Conservation (phyloP, 176 grass and related monocot species). For the Raddia guianensis region DNA sequence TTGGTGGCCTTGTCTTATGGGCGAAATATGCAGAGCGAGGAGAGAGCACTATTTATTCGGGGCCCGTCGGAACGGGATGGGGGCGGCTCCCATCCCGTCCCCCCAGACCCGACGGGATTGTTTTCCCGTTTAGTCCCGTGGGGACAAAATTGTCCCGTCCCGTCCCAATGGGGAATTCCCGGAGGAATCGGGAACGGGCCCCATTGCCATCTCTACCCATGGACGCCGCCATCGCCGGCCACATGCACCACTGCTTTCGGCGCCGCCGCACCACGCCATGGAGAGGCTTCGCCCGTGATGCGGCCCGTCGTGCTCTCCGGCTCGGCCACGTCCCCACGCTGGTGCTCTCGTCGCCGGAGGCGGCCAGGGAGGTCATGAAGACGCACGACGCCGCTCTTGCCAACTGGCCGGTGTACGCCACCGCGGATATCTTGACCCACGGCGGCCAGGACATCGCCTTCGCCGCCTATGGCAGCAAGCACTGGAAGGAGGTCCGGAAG, state of each 20-base stretch:
- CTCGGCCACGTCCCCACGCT: conserved; percentile 49
- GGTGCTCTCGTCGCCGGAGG: conserved; percentile 57
- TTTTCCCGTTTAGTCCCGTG: too few relatives aligned
- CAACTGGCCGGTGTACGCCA: conserved; percentile 34
- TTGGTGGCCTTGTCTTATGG: too few relatives aligned
- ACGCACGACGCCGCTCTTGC: conserved; percentile 54
- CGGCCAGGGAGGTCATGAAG: conserved; percentile 57
- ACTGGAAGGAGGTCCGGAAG: conserved; percentile 33
- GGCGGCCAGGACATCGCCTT: conserved; percentile 44
- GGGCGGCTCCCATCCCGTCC: too few relatives aligned
- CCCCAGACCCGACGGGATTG: too few relatives aligned
- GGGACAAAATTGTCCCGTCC: too few relatives aligned
- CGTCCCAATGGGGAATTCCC: too few relatives aligned
- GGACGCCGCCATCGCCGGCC: conserved; percentile 45
- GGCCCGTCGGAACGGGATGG: too few relatives aligned
- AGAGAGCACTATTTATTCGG: too few relatives aligned
- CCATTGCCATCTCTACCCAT: too few relatives aligned
- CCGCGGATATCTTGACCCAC: conserved; percentile 37
- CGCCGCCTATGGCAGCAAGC: conserved; percentile 33
- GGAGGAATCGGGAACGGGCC: too few relatives aligned
- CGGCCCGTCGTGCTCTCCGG: conserved; percentile 47
- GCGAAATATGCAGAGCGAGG: too few relatives aligned
- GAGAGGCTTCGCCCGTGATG: conserved; percentile 33
- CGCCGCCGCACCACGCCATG: conserved; percentile 51
- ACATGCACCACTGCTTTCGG: conserved; percentile 49